Evolutionary conservation across 2,329 filamentous ascomycete species (phyloP).

Genomic region (Rutstroemia sp.): DNA sequence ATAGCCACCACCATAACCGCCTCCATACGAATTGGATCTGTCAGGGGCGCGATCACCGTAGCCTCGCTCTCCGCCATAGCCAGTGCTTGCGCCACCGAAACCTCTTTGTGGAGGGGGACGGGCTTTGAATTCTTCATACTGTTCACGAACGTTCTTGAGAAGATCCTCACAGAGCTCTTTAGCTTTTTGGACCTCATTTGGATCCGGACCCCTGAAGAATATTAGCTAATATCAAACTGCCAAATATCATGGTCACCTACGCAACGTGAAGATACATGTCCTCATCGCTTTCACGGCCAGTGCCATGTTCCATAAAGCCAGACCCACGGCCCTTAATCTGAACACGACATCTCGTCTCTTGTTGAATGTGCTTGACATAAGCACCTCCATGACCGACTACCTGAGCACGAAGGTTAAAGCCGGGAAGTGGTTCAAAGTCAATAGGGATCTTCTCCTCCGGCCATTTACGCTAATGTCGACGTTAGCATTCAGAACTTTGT

Average conservation of each 20-base stretch:
- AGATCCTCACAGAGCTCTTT: conserved; percentile 87
- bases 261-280: conserved; percentile 95
- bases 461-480: conserved; percentile 76
- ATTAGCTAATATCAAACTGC: neutral
- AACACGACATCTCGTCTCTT: conserved; percentile 89
- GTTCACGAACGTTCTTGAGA: conserved; percentile 74
- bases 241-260: conserved; percentile 43
- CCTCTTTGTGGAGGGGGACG: conserved; percentile 59
- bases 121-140: conserved; percentile 88
- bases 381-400: conserved; percentile 91
- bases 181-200: conserved; percentile 75
- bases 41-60: conserved; percentile 47
- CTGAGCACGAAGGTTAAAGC: conserved; percentile 93
- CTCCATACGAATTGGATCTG: conserved; percentile 36
- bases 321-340: conserved; percentile 97
- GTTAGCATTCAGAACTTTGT: conserved; percentile 13
- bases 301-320: conserved; percentile 83
- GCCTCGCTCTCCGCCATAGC: conserved; percentile 38
- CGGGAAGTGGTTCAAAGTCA: conserved; percentile 79
- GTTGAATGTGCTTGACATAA: conserved; percentile 97
- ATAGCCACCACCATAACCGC: conserved; percentile 33
- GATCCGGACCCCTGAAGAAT: conserved; percentile 67
- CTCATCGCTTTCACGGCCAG: conserved; percentile 87
- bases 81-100: conserved; percentile 39
- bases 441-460: conserved; percentile 93